These are phyloP conservation scores for Xanthoceras sorbifolium DNA, from an alignment of 345 rosid species.

Conservation along the genomic window DNA sequence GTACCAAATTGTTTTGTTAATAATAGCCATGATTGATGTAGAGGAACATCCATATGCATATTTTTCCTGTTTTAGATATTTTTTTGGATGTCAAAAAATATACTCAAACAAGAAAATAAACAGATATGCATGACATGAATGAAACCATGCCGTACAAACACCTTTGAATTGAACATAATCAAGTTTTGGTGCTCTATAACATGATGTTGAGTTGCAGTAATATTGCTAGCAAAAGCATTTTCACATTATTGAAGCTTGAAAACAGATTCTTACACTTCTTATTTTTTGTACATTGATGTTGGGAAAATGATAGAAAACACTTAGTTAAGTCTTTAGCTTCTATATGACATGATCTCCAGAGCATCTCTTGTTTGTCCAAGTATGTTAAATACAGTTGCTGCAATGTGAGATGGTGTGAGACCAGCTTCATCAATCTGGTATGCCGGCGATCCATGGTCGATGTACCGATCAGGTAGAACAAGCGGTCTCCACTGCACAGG, in stretches of 20 bases:
- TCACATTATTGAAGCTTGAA: background rate
- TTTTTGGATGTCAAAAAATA: too few species aligned
- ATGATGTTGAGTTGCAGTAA: too few species aligned
- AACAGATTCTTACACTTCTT: background rate
- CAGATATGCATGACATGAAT: too few species aligned
- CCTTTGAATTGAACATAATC: background rate
- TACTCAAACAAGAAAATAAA: too few species aligned
- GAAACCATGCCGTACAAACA: background rate
- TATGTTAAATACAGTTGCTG: constrained; percentile 76
- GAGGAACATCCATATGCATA: too few species aligned
- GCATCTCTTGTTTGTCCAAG: constrained; percentile 67
- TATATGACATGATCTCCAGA: constrained; percentile 49
- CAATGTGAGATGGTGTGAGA: constrained; percentile 80
- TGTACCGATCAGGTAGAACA: constrained; percentile 76
- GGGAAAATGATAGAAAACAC: background rate
- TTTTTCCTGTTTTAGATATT: too few species aligned
- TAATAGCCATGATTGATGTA: too few species aligned
- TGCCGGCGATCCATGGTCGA: constrained; percentile 79
- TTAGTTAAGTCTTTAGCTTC: background rate
- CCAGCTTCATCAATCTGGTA: constrained; percentile 77
- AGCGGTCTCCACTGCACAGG: constrained; percentile 81
- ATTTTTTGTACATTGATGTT: constrained; percentile 18
- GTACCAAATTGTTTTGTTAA: too few species aligned
- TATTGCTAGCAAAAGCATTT: background rate
- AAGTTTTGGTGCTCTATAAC: too few species aligned